Evolutionary conservation across 2,329 filamentous ascomycete genomes (phyloP).

Genomic region (Botrytis galanthina): DNA sequence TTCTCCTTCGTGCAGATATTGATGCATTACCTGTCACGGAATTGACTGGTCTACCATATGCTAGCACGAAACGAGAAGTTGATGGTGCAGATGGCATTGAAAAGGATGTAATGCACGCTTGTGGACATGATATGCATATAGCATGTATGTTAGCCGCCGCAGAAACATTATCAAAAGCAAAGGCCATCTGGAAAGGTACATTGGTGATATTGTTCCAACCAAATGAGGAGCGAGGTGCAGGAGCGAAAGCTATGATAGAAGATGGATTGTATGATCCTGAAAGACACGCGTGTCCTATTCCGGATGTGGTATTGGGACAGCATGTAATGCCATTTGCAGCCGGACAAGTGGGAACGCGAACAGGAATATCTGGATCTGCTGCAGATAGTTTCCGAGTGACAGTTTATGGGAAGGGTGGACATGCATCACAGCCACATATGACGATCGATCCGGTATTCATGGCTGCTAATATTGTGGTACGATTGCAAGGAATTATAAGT

Average conservation of each 20-base stretch:
- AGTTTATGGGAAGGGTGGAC: constrained; percentile 45
- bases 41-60: constrained; percentile 53
- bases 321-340: constrained; percentile 48
- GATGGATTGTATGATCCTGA: constrained; percentile 52
- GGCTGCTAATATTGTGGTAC: constrained; percentile 44
- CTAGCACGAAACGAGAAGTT: constrained; percentile 43
- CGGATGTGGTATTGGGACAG: constrained; percentile 54
- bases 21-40: constrained; percentile 60
- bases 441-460: constrained; percentile 49
- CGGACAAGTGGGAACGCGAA: constrained; percentile 39
- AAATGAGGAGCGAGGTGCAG: constrained; percentile 56
- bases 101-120: constrained; percentile 65
- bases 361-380: constrained; percentile 40
- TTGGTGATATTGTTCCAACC: constrained; percentile 67
- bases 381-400: constrained; percentile 42
- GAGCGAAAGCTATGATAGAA: constrained; percentile 62
- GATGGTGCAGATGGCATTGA: constrained; percentile 45
- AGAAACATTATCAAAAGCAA: constrained; percentile 45
- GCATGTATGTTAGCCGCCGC: constrained; percentile 55
- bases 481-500: constrained; percentile 43
- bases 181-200: constrained; percentile 57
- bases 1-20: constrained; percentile 61
- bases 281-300: constrained; percentile 48
- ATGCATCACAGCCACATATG: constrained; percentile 44
- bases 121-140: constrained; percentile 66